Base-by-base conservation (phyloP, 2,329 filamentous ascomycete species). In the Talaromyces sp. region DNA sequence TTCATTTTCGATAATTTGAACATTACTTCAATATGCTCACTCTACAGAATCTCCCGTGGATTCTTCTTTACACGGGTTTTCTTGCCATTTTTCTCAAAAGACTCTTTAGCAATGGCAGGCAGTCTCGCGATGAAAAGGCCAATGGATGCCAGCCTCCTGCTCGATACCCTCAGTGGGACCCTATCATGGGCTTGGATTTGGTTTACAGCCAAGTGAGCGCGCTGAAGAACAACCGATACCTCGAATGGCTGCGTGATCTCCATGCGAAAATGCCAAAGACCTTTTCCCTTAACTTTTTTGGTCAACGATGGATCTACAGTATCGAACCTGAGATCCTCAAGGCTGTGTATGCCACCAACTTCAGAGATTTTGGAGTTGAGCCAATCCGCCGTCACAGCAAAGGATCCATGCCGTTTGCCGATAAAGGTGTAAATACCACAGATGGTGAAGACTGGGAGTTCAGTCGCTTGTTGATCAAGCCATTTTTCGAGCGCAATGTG, bases 331-430 rank as follows among this genome's bases (percentile, higher is more conserved):
- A 75, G 61, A 96, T 95, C 71, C 85, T 95, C 77, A 95, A 96
- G 72, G 90, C 91, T 11, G 81, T 96, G 26, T 79, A 96, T 10
- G 89, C 91, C 0, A 90, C 88, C 0, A 90, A 95, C 69, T 96
- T 96, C 71, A 76, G 77, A 54, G 89, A 94, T 67, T 96, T 88
- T 66, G 89, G 90, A 65, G 91, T 96, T 71, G 91, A 92, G 5
- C 79, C 87, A 63, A 53, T 53, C 24, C 50, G 29, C 14, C 50
- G 50, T 21, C 50, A 53, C 24, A 53, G 50, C 8, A 31, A 53
- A 53, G 24, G 24, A 27, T 53, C 29, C n/a, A 53, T 53, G 50
- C 50, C 50, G 24, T 53, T 53, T 29, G 50, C 50, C 7, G 50
- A 53, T 17, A 53, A 53, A 17, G 50, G 50, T 11, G 50, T 61